These are phyloP conservation scores for Pythium phragmitis DNA, from an alignment of 352 stramenopile species.

Conservation along the genomic window DNA sequence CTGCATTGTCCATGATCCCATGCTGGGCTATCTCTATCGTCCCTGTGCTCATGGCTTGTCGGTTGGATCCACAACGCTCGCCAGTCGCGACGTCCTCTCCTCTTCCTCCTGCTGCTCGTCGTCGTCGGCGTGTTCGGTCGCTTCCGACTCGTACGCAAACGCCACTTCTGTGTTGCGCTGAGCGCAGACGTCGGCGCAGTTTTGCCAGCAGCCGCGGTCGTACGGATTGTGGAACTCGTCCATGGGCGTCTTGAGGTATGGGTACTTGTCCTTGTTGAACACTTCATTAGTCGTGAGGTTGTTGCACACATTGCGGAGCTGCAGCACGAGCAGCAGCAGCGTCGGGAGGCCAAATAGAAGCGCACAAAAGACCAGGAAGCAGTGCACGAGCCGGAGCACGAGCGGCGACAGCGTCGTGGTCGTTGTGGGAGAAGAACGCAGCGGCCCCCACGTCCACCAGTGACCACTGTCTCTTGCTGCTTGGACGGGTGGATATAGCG, in stretches of 20 bases:
- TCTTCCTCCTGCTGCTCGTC: background rate
- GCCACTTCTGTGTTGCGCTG: slow-evolving; percentile 22
- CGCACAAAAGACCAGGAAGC: slow-evolving; percentile 48
- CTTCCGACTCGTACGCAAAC: slow-evolving; percentile 1
- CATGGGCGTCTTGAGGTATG: slow-evolving; percentile 76
- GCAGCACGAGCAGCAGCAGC: slow-evolving; percentile 50
- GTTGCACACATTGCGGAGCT: slow-evolving; percentile 67
- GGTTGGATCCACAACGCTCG: no score
- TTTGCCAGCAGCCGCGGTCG: slow-evolving; percentile 53
- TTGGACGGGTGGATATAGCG: slow-evolving; percentile 32
- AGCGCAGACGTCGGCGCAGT: slow-evolving; percentile 58
- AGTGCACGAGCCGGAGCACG: slow-evolving; percentile 57
- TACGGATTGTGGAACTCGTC: slow-evolving; percentile 84
- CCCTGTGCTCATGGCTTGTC: no score
- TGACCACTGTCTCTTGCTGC: background rate
- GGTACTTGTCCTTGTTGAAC: slow-evolving; percentile 90
- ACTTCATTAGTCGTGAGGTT: slow-evolving; percentile 86
- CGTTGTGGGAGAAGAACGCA: slow-evolving; percentile 1
- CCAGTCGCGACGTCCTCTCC: no score
- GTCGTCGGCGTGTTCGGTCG: background rate
- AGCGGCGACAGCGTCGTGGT: slow-evolving; percentile 34
- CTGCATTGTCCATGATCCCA: no score
- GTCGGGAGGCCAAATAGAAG: slow-evolving; percentile 73
- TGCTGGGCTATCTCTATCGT: no score
- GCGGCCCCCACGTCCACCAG: background rate